phyloP scores from a whole-genome alignment of 2,329 filamentous ascomycete species.

The Drechmeria coniospora region DNA sequence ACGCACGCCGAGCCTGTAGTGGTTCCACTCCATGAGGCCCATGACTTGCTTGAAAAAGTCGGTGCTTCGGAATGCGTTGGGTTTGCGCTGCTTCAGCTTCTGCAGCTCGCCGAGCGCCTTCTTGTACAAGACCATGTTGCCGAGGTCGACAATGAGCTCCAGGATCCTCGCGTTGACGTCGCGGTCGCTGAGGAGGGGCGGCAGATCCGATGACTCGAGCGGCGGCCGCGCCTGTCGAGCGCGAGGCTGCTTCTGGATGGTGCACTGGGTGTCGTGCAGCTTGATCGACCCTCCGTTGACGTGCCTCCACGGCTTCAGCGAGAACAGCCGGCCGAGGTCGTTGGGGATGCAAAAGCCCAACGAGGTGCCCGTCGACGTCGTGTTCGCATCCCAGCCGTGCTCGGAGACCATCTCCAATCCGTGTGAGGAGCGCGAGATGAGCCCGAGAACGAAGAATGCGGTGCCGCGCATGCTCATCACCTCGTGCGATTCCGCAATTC shows the following conservation, averaged over 20 bases:
- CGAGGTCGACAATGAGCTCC: conserved; percentile 72
- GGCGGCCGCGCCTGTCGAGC: conserved; percentile 24
- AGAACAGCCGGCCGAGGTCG: conserved; percentile 64
- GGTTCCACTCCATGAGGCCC: conserved; percentile 71
- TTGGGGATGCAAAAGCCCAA: conserved; percentile 78
- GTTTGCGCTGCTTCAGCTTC: conserved; percentile 62
- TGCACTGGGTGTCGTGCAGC: conserved; percentile 36
- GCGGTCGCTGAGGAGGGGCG: conserved; percentile 37
- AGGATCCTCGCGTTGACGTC: conserved; percentile 66
- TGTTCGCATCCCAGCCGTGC: conserved; percentile 84
- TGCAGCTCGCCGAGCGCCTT: conserved; percentile 69
- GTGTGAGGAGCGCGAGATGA: conserved; percentile 84
- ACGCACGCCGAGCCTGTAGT: conserved; percentile 74
- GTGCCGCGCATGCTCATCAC: conserved; percentile 90
- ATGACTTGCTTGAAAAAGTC: conserved; percentile 75
- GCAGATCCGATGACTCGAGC: conserved; percentile 25
- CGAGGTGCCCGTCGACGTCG: conserved; percentile 66
- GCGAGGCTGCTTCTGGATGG: conserved; percentile 29
- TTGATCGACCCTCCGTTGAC: conserved; percentile 29
- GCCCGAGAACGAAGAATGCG: conserved; percentile 85
- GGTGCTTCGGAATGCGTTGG: conserved; percentile 58
- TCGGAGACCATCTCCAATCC: conserved; percentile 84
- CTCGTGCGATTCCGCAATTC: conserved; percentile 74
- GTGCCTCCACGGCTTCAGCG: conserved; percentile 46
- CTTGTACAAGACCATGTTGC: conserved; percentile 86